A percentile compares a stretch with the other conserved stretches of the same genome.
Conservation (phyloP, 2,329 filamentous ascomycete genomes). For the Cylindrodendrum hubeiense region DNA sequence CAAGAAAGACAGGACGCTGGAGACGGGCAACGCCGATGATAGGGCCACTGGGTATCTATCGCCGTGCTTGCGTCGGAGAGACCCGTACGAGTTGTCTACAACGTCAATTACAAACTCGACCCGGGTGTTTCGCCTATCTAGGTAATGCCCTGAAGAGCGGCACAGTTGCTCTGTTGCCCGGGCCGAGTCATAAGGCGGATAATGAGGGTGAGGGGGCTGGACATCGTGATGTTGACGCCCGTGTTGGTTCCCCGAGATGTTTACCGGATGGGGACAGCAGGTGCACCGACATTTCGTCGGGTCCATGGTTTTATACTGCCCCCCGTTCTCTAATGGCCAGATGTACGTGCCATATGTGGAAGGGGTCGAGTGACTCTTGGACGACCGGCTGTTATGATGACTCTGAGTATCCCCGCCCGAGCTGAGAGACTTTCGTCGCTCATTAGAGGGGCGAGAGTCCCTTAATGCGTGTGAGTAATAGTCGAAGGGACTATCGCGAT, state of each 20-base stretch:
- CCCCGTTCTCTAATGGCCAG: slow-evolving; percentile 28
- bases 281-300: slow-evolving; percentile 39
- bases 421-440: not conserved
- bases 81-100: slow-evolving; percentile 34
- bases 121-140: not conserved
- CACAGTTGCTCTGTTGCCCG: slow-evolving; percentile 9
- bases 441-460: slow-evolving; percentile 5
- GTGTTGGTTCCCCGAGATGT: slow-evolving; percentile 24
- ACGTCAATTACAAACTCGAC: slow-evolving; percentile 36
- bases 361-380: not conserved
- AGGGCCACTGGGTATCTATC: slow-evolving; percentile 37
- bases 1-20: slow-evolving; percentile 38
- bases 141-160: not conserved
- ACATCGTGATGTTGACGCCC: slow-evolving; percentile 6
- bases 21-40: slow-evolving; percentile 23
- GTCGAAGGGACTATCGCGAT: not conserved
- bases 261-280: slow-evolving; percentile 41
- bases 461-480: slow-evolving; percentile 4
- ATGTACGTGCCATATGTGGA: slow-evolving; percentile 41
- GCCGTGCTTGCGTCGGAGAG: slow-evolving; percentile 31
- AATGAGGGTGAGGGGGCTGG: not conserved
- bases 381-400: not conserved
- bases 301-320: slow-evolving; percentile 33
- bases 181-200: not conserved
- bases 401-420: not conserved